Evolutionary conservation across 2,329 filamentous ascomycete genomes (phyloP).

Genomic region (Onygenales sp.): DNA sequence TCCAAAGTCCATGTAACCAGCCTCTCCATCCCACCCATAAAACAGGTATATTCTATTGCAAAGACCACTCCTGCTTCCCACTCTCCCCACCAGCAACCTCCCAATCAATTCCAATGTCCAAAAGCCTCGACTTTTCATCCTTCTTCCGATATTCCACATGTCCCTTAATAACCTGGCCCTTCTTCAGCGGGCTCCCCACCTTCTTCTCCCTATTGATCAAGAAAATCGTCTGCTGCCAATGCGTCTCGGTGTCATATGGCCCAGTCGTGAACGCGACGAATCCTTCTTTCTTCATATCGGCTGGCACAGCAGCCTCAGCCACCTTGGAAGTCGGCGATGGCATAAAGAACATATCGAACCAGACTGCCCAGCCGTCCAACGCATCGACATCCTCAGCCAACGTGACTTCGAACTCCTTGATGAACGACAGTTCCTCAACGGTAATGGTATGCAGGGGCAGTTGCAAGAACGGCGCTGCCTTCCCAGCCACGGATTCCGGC

Average conservation of each 20-base stretch:
- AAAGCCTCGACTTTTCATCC: constrained; percentile 57
- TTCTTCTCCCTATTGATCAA: constrained; percentile 53
- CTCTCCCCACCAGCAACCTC: constrained; percentile 34
- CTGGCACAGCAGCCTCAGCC: constrained; percentile 45
- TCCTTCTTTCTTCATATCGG: constrained; percentile 55
- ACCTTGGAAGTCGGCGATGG: constrained; percentile 44
- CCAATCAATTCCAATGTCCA: constrained; percentile 60
- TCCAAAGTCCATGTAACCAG: neutral
- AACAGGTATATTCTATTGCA: constrained; percentile 22
- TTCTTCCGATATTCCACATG: constrained; percentile 62
- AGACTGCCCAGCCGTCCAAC: constrained; percentile 81
- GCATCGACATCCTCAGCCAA: constrained; percentile 54
- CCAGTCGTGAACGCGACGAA: constrained; percentile 79
- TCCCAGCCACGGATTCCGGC: constrained; percentile 43
- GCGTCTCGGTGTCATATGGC: constrained; percentile 64
- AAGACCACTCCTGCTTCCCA: constrained; percentile 32
- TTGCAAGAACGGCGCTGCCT: constrained; percentile 57
- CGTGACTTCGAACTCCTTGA: constrained; percentile 54
- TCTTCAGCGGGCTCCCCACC: constrained; percentile 37
- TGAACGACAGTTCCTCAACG: constrained; percentile 66
- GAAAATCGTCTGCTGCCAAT: constrained; percentile 82
- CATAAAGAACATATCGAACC: constrained; percentile 92
- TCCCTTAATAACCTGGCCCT: constrained; percentile 53
- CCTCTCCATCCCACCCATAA: neutral
- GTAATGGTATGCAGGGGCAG: constrained; percentile 67